A percentile compares a stretch with the other conserved stretches of the same genome.
Conservation (phyloP, 805 yeast species). For the Wickerhamomyces canadensis region DNA sequence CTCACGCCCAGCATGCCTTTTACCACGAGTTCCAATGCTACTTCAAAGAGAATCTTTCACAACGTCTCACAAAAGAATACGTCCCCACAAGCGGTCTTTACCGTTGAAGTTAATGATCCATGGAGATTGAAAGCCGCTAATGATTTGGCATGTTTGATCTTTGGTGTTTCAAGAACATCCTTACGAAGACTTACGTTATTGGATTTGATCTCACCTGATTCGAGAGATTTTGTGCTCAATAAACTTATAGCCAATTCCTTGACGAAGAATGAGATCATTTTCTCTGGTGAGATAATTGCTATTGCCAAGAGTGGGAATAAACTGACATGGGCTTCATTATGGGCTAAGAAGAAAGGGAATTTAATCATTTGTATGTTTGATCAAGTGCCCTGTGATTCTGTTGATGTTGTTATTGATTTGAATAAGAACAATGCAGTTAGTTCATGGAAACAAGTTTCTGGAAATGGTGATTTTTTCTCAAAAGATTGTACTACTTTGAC, state of each 20-base stretch:
- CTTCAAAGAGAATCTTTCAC: conserved; percentile 45
- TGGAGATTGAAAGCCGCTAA: conserved; percentile 82
- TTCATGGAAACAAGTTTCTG: conserved; percentile 20
- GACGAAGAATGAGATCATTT: conserved; percentile 41
- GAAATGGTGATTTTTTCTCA: conserved; percentile 13
- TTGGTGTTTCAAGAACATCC: conserved; percentile 69
- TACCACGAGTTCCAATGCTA: conserved; percentile 18
- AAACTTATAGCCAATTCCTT: conserved; percentile 37
- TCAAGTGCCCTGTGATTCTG: conserved; percentile 71
- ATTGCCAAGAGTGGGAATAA: conserved; percentile 61
- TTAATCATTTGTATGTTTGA: conserved; percentile 80
- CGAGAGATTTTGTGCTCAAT: conserved; percentile 61
- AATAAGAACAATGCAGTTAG: conserved; percentile 8
- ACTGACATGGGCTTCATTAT: conserved; percentile 79
- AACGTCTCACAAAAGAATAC: conserved; percentile 65
- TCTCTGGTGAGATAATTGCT: conserved; percentile 83
- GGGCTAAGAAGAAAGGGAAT: conserved; percentile 78
- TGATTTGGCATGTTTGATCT: conserved; percentile 82
- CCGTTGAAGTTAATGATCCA: conserved; percentile 68
- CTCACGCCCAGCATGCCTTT: conserved; percentile 3
- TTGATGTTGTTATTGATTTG: conserved; percentile 44
- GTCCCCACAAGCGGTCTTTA: conserved; percentile 79
- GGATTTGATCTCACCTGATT: conserved; percentile 75
- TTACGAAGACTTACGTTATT: conserved; percentile 58
- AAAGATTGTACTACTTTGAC: conserved; percentile 7